Conservation (phyloP, 192 early-diverging fungal species). For the Coemansia biformis region DNA sequence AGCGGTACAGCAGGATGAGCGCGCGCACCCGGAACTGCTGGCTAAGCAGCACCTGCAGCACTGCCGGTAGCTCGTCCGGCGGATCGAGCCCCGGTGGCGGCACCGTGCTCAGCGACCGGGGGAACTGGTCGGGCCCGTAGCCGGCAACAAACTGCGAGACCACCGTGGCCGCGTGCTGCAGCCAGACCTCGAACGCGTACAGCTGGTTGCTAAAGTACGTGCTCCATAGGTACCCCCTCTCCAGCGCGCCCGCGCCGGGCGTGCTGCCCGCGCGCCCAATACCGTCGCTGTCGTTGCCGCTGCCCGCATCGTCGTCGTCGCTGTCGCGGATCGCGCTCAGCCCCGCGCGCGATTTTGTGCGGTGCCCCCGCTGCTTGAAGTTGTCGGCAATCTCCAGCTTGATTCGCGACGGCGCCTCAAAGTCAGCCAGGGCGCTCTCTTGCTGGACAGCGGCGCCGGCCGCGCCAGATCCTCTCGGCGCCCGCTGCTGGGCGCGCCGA, state of each 20-base stretch:
- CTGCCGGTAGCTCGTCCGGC: slow-evolving; percentile 91
- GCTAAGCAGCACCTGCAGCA: slow-evolving; percentile 91
- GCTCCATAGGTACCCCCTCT: slow-evolving; percentile 53
- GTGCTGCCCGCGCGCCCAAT: slow-evolving; percentile 2
- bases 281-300: slow-evolving; percentile 36
- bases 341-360: slow-evolving; percentile 9
- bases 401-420: slow-evolving; percentile 9
- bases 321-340: slow-evolving; percentile 15
- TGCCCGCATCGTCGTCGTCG: slow-evolving; percentile 16
- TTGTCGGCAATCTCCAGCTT: slow-evolving; percentile 30
- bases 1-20: slow-evolving; percentile 83
- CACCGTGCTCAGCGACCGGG: slow-evolving; percentile 45
- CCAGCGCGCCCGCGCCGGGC: slow-evolving; percentile 3
- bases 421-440: too few species aligned
- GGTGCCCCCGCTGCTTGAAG: slow-evolving; percentile 10
- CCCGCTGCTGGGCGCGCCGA: slow-evolving; percentile 6
- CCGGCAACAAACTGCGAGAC: slow-evolving; percentile 59
- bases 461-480: neutral
- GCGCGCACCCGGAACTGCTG: slow-evolving; percentile 92
- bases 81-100: slow-evolving; percentile 50
- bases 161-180: slow-evolving; percentile 66
- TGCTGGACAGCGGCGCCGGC: neutral
- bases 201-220: slow-evolving; percentile 95
- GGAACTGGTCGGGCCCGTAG: slow-evolving; percentile 31
- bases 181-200: slow-evolving; percentile 96